These are phyloP conservation scores for Phlyctochytrium planicorne DNA, from an alignment of 192 early-diverging fungal genomes.

Conservation along the genomic window DNA sequence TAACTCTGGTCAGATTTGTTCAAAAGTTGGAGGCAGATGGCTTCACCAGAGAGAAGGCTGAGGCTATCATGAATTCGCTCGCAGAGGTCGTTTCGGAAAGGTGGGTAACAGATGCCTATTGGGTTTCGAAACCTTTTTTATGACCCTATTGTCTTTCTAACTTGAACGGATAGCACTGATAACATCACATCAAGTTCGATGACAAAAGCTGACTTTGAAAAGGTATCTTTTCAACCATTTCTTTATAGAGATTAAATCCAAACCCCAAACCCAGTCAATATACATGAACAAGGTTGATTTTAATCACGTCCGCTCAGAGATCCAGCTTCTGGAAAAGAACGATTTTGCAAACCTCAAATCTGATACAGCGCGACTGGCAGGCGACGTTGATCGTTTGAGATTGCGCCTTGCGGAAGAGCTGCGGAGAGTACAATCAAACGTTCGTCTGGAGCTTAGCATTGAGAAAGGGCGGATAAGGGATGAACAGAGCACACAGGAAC, in stretches of 20 bases:
- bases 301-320: conserved; percentile 80
- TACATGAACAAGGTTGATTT: conserved; percentile 91
- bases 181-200: conserved; percentile 32
- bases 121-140: background rate
- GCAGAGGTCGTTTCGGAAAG: conserved; percentile 70
- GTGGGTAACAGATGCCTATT: conserved; percentile 31
- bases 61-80: conserved; percentile 74
- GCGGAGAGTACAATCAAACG: conserved; percentile 77
- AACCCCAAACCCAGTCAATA: conserved; percentile 47
- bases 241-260: too few relatives aligned
- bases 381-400: conserved; percentile 83
- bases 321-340: conserved; percentile 87
- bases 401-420: conserved; percentile 81
- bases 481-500: conserved; percentile 76
- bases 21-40: conserved; percentile 46
- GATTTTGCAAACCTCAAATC: conserved; percentile 80
- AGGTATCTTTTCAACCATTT: too few relatives aligned
- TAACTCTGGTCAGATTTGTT: conserved; percentile 1
- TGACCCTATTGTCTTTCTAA: background rate
- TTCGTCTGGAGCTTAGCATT: conserved; percentile 80
- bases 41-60: conserved; percentile 66
- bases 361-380: conserved; percentile 75
- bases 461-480: conserved; percentile 90
- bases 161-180: conserved; percentile 16
- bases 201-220: conserved; percentile 42